Percentiles rank a stretch among this genome's conserved stretches.
Evolutionary conservation across 495 filamentous ascomycete genomes (phyloP).

Genomic region (Daldinia decipiens): DNA sequence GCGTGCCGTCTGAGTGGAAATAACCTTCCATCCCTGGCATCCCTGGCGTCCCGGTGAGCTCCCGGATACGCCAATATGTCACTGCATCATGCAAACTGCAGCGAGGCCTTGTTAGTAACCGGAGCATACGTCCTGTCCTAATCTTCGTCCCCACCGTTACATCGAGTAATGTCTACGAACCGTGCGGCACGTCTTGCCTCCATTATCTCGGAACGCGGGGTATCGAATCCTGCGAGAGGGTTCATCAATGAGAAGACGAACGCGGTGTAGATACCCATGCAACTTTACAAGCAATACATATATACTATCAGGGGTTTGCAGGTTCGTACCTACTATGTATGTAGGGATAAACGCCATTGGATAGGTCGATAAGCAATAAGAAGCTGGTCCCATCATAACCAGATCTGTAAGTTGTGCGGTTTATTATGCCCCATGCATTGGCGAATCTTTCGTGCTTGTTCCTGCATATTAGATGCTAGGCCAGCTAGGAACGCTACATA

Average conservation of each 20-base stretch:
- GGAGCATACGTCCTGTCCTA: conserved; percentile 29
- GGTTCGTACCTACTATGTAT: too few species aligned
- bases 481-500: conserved; percentile 7
- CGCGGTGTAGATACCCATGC: not conserved
- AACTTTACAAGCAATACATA: not conserved
- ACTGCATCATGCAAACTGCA: conserved; percentile 40
- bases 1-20: conserved; percentile 29
- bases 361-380: conserved; percentile 13
- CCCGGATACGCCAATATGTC: conserved; percentile 12
- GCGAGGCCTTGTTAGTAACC: conserved; percentile 30
- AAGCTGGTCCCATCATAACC: conserved; percentile 32
- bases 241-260: not conserved
- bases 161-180: conserved; percentile 34
- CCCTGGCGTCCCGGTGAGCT: conserved; percentile 35
- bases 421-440: conserved; percentile 1
- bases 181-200: conserved; percentile 15
- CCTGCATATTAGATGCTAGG: conserved; percentile 26
- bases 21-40: conserved; percentile 45
- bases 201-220: conserved; percentile 33
- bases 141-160: conserved; percentile 40
- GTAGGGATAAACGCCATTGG: conserved; percentile 1
- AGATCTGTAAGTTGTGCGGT: conserved; percentile 6
- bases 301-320: not conserved
- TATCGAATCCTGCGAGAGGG: conserved; percentile 26
- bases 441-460: conserved; percentile 19